Evolutionary conservation across 345 rosid genomes (phyloP).

Genomic region (Aurinia saxatilis): DNA sequence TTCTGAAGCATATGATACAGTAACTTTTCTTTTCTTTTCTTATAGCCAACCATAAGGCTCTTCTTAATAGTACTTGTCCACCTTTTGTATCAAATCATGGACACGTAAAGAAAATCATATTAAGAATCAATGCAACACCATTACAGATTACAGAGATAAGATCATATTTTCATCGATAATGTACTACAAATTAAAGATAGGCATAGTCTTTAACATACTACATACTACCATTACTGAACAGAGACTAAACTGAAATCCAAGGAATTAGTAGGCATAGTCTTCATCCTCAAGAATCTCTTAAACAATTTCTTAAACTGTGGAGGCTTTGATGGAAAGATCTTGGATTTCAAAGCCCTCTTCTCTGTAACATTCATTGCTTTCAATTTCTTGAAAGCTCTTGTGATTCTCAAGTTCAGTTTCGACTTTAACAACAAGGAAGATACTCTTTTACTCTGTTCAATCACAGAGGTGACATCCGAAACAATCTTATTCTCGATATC

Average conservation of each 20-base stretch:
- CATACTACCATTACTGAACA: neutral
- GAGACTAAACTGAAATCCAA: neutral
- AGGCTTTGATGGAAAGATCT: neutral
- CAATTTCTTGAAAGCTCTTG: neutral
- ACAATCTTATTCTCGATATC: too few relatives aligned
- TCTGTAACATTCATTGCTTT: too few relatives aligned
- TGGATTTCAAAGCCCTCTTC: neutral
- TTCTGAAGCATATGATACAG: slow-evolving; percentile 28
- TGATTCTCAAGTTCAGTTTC: neutral
- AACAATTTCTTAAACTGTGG: neutral
- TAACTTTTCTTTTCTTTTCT: neutral
- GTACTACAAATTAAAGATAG: too few relatives aligned
- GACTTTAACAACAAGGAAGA: neutral
- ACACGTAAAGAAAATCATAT: too few relatives aligned
- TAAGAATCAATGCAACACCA: too few relatives aligned
- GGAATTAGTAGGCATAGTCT: neutral
- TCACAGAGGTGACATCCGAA: too few relatives aligned
- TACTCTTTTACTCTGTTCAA: too few relatives aligned
- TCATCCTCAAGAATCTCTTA: neutral
- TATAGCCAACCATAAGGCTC: slow-evolving; percentile 14
- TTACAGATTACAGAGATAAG: too few relatives aligned
- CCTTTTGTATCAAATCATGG: slow-evolving; percentile 1
- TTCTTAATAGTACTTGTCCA: slow-evolving; percentile 6
- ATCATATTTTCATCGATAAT: too few relatives aligned
- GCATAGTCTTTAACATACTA: too few relatives aligned